phyloP scores from a whole-genome alignment of 2,329 filamentous ascomycete species.

The Orbilia brochopaga region DNA sequence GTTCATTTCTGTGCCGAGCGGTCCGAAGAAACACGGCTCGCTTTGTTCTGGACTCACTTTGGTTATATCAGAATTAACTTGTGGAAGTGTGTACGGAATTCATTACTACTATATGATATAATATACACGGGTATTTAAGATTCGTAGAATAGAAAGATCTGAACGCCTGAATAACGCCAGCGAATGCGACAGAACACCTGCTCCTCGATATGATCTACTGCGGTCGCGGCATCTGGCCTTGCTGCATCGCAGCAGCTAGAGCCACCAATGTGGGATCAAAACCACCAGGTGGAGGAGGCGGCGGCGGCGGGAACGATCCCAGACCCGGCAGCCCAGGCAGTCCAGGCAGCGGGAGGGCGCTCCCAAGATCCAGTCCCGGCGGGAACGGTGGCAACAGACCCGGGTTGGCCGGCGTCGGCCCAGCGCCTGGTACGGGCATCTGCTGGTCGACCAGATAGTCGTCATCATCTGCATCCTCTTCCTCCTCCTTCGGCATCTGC shows the following conservation, averaged over 20 bases:
- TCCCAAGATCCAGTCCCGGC: slow-evolving; percentile 40
- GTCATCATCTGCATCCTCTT: slow-evolving; percentile 92
- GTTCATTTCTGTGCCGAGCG: slow-evolving; percentile 24
- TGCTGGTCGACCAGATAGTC: slow-evolving; percentile 92
- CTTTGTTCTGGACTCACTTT: not conserved
- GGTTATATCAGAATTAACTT: not conserved
- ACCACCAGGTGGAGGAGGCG: slow-evolving; percentile 37
- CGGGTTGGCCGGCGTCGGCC: slow-evolving; percentile 31
- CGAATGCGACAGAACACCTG: not conserved
- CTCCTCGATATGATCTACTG: not conserved
- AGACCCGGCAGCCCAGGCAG: slow-evolving; percentile 40
- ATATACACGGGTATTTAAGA: slow-evolving; percentile 33
- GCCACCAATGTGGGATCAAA: slow-evolving; percentile 40
- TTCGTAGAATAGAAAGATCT: not conserved
- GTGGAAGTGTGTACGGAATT: not conserved
- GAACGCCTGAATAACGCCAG: not conserved
- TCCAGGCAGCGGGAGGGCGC: slow-evolving; percentile 33
- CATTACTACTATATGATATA: slow-evolving; percentile 8
- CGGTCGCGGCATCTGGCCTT: slow-evolving; percentile 30
- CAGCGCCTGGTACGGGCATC: slow-evolving; percentile 63
- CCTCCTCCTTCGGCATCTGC: slow-evolving; percentile 69
- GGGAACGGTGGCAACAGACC: slow-evolving; percentile 28
- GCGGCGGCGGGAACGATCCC: slow-evolving; percentile 32
- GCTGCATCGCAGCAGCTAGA: slow-evolving; percentile 36
- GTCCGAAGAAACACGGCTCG: slow-evolving; percentile 3